These are phyloP conservation scores for Cyberlindnera meyerae DNA, from an alignment of 805 yeast species.

Conservation along the genomic window DNA sequence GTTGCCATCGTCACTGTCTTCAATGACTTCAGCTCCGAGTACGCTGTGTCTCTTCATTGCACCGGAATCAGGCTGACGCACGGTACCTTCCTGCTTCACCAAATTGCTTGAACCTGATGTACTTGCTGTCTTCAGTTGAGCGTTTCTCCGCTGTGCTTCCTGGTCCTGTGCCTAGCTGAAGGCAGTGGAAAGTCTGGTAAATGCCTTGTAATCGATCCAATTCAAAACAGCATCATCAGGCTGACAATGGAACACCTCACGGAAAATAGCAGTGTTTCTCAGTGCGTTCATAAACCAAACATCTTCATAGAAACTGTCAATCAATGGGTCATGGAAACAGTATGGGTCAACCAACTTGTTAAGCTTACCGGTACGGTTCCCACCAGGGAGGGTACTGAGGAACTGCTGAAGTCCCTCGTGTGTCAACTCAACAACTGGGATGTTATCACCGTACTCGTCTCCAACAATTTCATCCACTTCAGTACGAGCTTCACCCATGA, in stretches of 20 bases:
- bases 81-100: constrained; percentile 6
- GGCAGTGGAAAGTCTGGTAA: constrained; percentile 53
- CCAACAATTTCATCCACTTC: constrained; percentile 15
- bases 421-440: constrained; percentile 40
- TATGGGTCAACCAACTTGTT: constrained; percentile 76
- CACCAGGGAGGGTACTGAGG: constrained; percentile 34
- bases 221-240: constrained; percentile 89
- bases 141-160: constrained; percentile 16
- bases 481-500: background rate
- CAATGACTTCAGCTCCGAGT: constrained; percentile 5
- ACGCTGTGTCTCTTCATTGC: constrained; percentile 10
- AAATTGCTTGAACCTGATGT: background rate
- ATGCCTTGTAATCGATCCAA: constrained; percentile 86
- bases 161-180: constrained; percentile 37
- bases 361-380: constrained; percentile 24
- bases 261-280: constrained; percentile 74
- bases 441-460: constrained; percentile 22
- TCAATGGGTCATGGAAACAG: constrained; percentile 81
- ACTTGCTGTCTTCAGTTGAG: constrained; percentile 3
- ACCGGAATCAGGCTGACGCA: constrained; percentile 11
- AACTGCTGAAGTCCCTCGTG: constrained; percentile 39
- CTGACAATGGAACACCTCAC: constrained; percentile 86
- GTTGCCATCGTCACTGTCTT: background rate
- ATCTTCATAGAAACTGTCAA: constrained; percentile 77
- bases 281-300: constrained; percentile 80